Conservation (phyloP, 2,329 filamentous ascomycete genomes). For the Keithomyces neogunnii region DNA sequence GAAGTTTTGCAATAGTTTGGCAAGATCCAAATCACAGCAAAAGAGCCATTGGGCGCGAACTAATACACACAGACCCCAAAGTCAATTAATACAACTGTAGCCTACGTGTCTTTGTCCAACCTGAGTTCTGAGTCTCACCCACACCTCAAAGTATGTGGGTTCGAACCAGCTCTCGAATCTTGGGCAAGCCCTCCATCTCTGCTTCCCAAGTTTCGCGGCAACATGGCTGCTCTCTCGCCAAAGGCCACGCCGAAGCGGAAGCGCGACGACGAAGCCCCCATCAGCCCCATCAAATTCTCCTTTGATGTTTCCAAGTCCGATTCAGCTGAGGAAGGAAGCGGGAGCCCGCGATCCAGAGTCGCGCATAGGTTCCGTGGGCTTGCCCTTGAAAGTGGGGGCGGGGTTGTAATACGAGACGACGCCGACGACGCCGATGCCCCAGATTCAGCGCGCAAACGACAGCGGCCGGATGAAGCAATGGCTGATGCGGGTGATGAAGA, state of each 20-base stretch:
- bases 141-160: not conserved
- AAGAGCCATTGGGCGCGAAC: too few relatives aligned
- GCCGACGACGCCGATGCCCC: constrained; percentile 17
- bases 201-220: constrained; percentile 2
- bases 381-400: constrained; percentile 37
- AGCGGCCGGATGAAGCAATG: constrained; percentile 1
- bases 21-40: too few relatives aligned
- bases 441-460: constrained; percentile 8
- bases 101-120: not conserved
- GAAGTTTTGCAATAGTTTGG: too few relatives aligned
- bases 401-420: constrained; percentile 24
- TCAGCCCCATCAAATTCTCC: constrained; percentile 33
- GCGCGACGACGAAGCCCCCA: constrained; percentile 26
- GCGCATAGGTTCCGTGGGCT: constrained; percentile 44
- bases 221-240: constrained; percentile 12
- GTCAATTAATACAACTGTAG: not conserved
- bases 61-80: not conserved
- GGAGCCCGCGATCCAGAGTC: constrained; percentile 44
- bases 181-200: not conserved
- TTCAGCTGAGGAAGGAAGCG: constrained; percentile 35
- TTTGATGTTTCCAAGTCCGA: constrained; percentile 30
- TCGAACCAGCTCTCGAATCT: not conserved
- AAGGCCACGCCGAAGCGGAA: constrained; percentile 37
- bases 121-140: not conserved
- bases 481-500: constrained; percentile 5